phyloP scores from a whole-genome alignment of 352 stramenopile genomes.

The Phytophthora colocasiae region DNA sequence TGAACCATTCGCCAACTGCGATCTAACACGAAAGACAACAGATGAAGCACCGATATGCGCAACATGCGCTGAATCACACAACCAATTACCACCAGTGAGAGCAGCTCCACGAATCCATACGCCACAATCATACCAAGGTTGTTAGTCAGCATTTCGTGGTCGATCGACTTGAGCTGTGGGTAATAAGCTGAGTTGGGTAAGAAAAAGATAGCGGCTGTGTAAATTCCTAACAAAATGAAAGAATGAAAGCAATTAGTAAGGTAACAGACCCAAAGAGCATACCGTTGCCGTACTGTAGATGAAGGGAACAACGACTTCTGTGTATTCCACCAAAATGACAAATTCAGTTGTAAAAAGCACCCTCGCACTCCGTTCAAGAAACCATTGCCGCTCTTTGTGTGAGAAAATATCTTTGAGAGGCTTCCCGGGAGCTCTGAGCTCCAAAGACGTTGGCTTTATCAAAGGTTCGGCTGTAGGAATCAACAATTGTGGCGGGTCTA shows the following conservation, averaged over 20 bases:
- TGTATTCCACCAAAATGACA: slow-evolving; percentile 1
- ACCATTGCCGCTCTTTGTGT: neutral
- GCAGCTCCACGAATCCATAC: neutral
- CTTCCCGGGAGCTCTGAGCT: neutral
- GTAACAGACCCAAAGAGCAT: no score
- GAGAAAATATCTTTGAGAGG: neutral
- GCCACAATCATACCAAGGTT: neutral
- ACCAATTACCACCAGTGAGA: neutral
- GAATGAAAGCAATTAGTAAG: no score
- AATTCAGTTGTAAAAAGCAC: slow-evolving; percentile 1
- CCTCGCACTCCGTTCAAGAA: neutral
- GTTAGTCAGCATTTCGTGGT: neutral
- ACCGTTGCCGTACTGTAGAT: neutral
- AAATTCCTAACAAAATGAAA: neutral
- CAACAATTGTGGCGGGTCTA: neutral
- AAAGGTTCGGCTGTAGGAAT: neutral
- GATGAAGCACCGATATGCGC: neutral
- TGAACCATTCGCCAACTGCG: neutral
- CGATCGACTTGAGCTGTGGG: neutral
- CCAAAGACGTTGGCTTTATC: neutral
- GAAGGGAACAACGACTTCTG: neutral
- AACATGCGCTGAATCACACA: neutral
- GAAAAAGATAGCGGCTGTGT: neutral
- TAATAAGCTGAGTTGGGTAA: neutral
- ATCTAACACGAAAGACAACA: neutral